phyloP scores from a whole-genome alignment of 495 filamentous ascomycete species.

The Neurospora hispaniola region DNA sequence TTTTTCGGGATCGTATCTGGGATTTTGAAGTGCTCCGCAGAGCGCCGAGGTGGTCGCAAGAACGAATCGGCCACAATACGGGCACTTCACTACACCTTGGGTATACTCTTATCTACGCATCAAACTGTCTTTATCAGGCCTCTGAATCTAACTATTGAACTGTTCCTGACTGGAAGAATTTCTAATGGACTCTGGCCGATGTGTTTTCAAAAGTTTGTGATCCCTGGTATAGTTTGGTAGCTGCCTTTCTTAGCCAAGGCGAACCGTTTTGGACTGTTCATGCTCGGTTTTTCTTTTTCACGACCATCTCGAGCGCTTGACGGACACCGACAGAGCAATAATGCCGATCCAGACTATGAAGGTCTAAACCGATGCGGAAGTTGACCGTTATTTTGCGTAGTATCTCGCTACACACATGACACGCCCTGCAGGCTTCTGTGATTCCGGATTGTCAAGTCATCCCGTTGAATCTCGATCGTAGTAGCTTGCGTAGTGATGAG shows the following conservation, averaged over 20 bases:
- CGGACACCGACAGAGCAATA: neutral
- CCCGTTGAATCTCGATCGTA: neutral
- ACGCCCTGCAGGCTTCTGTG: neutral
- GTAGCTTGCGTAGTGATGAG: neutral
- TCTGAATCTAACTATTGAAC: too few species aligned
- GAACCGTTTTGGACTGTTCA: too few species aligned
- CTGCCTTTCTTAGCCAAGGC: too few species aligned
- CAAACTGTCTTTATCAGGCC: rapidly evolving
- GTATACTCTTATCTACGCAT: too few species aligned
- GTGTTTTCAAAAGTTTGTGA: too few species aligned
- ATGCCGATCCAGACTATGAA: neutral
- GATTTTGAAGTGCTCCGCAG: neutral
- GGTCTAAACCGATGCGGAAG: neutral
- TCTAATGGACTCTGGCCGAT: too few species aligned
- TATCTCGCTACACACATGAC: neutral
- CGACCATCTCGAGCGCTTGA: neutral
- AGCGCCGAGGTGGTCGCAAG: neutral
- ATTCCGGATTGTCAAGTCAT: neutral
- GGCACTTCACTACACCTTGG: too few species aligned
- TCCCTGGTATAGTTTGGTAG: too few species aligned
- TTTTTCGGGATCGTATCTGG: too few species aligned
- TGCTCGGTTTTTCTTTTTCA: too few species aligned
- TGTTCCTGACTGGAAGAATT: too few species aligned
- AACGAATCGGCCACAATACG: too few species aligned
- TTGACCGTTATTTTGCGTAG: neutral